Evolutionary conservation across 768 basidiomycete genomes (phyloP), one percentile per base, ranked within the genome.

Genomic region (Porphyrellus cyaneotinctus): DNA sequence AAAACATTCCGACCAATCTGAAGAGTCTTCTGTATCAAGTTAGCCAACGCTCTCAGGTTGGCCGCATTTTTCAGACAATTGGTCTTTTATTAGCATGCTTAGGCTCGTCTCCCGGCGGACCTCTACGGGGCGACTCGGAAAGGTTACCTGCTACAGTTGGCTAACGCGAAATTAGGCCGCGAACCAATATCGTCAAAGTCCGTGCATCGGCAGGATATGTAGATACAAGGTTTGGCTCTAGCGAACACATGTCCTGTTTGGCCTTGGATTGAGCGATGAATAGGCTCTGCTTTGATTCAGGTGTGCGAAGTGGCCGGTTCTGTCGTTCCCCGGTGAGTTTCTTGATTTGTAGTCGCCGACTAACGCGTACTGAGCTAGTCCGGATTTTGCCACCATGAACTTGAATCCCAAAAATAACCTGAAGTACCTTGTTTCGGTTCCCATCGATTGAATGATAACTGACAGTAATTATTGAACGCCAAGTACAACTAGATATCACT

Each of bases 231-330:
- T 90, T 53, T n/a, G 51, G 85, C 73, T 42, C 54, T 45, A n/a
- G 32, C 41, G 42, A 43, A 44, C 48, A 17, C 17, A 24, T 38
- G 13, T 53, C 32, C n/a, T 31, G 31, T 42, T 30, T 32, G 47
- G 50, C 35, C 39, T 47, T 6, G 35, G 23, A 35, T 52, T 54
- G 57, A 62, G 46, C 39, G 31, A 46, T n/a, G 53, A 26, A 39
- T 52, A 92, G 91, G 91, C 50, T 90, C 92, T 60, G 94, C 94
- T n/a, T 76, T 95, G 65, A 95, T 97, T 67, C 94, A 97, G 71
- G 94, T 93, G 54, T 95, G 94, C 70, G 92, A 94, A 68, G 89
- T 88, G 56, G 89, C 91, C 46, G 91, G 91, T 38, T 78, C 88
- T 38, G 74, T 81, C 41, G 85, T 92, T 70, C 91, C 90, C 46